Conservation (phyloP, 495 filamentous ascomycete species). For the Oidiodendron maius region DNA sequence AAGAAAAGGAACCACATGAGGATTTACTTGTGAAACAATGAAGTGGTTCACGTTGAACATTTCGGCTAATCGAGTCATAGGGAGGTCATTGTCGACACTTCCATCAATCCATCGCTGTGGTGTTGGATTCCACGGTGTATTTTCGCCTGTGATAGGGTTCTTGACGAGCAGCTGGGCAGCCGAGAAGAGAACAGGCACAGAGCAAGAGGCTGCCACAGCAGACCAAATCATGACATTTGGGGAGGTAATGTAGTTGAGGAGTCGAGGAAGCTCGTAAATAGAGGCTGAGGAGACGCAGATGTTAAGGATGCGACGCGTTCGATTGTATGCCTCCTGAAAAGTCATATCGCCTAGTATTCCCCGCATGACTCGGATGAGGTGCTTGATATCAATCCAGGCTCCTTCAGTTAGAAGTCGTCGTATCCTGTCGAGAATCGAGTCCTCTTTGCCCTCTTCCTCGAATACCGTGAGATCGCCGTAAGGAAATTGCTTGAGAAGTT, state of each 20-base stretch:
- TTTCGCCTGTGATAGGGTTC: slow-evolving; percentile 72
- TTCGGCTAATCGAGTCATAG: slow-evolving; percentile 84
- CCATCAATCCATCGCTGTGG: slow-evolving; percentile 87
- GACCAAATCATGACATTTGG: slow-evolving; percentile 96
- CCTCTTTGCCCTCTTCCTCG: slow-evolving; percentile 61
- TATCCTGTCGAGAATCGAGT: slow-evolving; percentile 62
- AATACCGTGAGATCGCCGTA: slow-evolving; percentile 84
- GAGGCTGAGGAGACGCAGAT: slow-evolving; percentile 86
- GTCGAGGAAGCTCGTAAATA: slow-evolving; percentile 76
- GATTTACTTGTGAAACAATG: slow-evolving; percentile 94
- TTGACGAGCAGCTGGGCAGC: slow-evolving; percentile 75
- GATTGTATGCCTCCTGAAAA: slow-evolving; percentile 93
- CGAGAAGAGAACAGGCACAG: slow-evolving; percentile 82
- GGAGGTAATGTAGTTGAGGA: slow-evolving; percentile 89
- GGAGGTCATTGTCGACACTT: slow-evolving; percentile 88
- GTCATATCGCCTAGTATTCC: slow-evolving; percentile 78
- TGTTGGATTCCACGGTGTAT: slow-evolving; percentile 76
- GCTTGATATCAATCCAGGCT: slow-evolving; percentile 73
- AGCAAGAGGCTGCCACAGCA: slow-evolving; percentile 90
- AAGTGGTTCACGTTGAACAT: slow-evolving; percentile 99
- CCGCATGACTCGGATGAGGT: slow-evolving; percentile 77
- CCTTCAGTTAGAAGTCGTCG: slow-evolving; percentile 74
- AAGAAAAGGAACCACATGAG: slow-evolving; percentile 87
- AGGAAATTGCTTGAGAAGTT: slow-evolving; percentile 64
- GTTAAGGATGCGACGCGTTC: slow-evolving; percentile 82